phyloP scores from a whole-genome alignment of 2,329 filamentous ascomycete genomes.

The Chaetomium sp. region DNA sequence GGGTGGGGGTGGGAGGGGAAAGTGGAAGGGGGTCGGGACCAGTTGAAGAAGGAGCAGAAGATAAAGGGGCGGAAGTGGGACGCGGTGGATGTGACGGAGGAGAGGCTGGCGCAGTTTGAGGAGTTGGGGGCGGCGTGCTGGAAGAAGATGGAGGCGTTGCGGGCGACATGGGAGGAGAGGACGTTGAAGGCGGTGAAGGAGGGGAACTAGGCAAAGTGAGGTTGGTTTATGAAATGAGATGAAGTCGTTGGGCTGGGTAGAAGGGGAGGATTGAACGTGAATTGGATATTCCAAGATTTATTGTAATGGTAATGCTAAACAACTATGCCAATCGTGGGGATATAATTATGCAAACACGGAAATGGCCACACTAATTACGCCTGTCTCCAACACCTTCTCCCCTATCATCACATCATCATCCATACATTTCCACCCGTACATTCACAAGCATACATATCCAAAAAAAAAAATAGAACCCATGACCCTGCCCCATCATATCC shows the following conservation, averaged over 20 bases:
- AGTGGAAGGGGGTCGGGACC: conserved; percentile 34
- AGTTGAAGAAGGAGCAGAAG: conserved; percentile 41
- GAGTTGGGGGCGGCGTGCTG: conserved; percentile 55
- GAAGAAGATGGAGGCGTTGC: conserved; percentile 65
- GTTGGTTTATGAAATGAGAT: background rate
- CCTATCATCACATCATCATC: background rate
- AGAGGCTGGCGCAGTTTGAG: conserved; percentile 56
- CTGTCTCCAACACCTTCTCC: background rate
- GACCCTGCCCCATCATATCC: too few relatives aligned
- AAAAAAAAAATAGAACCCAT: too few relatives aligned
- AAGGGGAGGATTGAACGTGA: background rate
- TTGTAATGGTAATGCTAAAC: conserved; percentile 4
- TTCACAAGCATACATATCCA: too few relatives aligned
- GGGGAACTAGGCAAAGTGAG: background rate
- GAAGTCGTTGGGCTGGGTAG: background rate
- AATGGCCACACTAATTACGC: too few relatives aligned
- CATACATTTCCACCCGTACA: too few relatives aligned
- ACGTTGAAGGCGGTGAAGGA: conserved; percentile 20
- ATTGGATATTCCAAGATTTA: background rate
- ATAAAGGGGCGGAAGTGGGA: conserved; percentile 54
- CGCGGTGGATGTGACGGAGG: conserved; percentile 52
- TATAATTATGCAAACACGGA: too few relatives aligned
- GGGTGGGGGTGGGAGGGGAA: conserved; percentile 74
- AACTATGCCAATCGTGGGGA: background rate
- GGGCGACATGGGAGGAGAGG: conserved; percentile 57